Conservation (phyloP, 306 rosid species). For the Rosa lucieae region DNA sequence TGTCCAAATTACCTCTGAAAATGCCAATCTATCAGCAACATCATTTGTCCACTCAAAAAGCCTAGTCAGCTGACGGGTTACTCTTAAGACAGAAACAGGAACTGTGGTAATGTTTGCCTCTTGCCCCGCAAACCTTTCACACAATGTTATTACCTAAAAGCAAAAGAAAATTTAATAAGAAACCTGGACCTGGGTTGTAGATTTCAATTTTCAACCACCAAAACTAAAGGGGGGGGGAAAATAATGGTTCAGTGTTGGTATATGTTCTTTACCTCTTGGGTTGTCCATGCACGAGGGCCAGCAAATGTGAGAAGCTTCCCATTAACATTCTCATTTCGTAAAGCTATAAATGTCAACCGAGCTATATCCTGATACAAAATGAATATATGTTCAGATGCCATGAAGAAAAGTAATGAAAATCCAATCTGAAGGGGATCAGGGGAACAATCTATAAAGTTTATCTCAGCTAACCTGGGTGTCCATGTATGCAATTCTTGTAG, state of each 20-base stretch:
- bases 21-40: constrained; percentile 95
- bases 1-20: constrained; percentile 72
- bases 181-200: neutral
- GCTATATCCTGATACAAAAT: constrained; percentile 69
- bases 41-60: constrained; percentile 95
- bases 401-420: neutral
- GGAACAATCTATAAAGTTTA: neutral
- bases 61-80: constrained; percentile 84
- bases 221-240: neutral
- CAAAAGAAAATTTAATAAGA: constrained; percentile 13
- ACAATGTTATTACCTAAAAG: constrained; percentile 78
- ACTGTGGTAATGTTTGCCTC: constrained; percentile 95
- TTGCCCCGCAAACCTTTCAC: constrained; percentile 98
- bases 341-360: constrained; percentile 78
- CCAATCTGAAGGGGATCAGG: neutral
- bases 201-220: neutral
- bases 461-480: constrained; percentile 71
- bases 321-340: constrained; percentile 70
- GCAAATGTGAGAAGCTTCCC: constrained; percentile 90
- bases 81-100: constrained; percentile 86
- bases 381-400: constrained; percentile 5
- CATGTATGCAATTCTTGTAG: constrained; percentile 98
- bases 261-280: constrained; percentile 69
- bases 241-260: neutral
- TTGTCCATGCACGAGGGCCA: constrained; percentile 98